Conservation (phyloP, 2,329 filamentous ascomycete genomes). For the Leptographium lundbergii region DNA sequence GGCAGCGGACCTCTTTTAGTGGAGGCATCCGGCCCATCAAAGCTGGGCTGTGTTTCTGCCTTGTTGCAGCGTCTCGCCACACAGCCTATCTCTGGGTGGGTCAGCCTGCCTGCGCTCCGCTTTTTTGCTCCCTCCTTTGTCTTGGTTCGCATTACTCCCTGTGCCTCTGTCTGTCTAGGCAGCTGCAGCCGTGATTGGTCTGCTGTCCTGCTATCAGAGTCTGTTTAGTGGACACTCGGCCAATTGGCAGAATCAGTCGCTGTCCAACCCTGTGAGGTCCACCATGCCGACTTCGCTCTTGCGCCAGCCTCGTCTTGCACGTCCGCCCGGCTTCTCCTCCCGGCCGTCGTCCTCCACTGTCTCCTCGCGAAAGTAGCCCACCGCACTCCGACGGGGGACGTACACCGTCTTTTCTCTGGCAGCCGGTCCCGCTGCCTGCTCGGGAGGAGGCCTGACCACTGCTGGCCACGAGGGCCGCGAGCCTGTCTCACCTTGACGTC, state of each 20-base stretch:
- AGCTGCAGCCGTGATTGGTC: not conserved
- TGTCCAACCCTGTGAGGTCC: slow-evolving; percentile 1
- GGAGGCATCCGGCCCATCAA: not conserved
- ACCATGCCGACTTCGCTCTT: slow-evolving; percentile 4
- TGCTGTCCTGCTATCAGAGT: not conserved
- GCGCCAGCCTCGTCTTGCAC: slow-evolving; percentile 1
- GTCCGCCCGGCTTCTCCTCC: slow-evolving; percentile 5
- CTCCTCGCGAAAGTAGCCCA: slow-evolving; percentile 17
- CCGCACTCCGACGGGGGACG: slow-evolving; percentile 14
- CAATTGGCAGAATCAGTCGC: not conserved
- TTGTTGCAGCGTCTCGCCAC: not conserved
- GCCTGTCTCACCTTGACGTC: not conserved
- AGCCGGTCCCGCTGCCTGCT: too few species aligned
- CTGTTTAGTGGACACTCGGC: not conserved
- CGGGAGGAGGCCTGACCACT: not conserved
- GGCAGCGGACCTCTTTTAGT: not conserved
- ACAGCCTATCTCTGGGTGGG: not conserved
- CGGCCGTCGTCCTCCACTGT: slow-evolving; percentile 13
- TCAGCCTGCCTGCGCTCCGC: not conserved
- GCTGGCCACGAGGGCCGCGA: not conserved
- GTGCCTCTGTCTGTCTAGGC: too few species aligned
- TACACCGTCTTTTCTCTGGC: slow-evolving; percentile 6
- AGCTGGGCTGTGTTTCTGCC: not conserved
- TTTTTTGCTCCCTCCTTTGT: not conserved
- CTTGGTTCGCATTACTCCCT: too few species aligned